Evolutionary conservation across 2,329 filamentous ascomycete genomes (phyloP), one percentile per base, ranked within the genome.

Genomic region (Xylaria multiplex): DNA sequence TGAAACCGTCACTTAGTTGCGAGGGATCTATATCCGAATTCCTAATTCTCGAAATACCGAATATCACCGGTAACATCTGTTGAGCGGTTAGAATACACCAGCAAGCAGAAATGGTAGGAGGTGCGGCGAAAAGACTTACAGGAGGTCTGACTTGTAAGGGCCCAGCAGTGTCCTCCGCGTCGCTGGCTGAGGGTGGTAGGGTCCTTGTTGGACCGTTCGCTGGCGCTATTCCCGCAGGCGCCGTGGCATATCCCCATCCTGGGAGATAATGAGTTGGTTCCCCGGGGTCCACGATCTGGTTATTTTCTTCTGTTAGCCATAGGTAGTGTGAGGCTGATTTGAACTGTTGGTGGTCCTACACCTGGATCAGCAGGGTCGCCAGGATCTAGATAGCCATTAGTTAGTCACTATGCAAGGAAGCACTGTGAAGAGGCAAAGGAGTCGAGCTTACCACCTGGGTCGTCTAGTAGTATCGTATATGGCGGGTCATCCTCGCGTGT

Each of bases 1-100:
- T 52, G 30, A 70, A 72, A 3, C 64, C 62, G 24, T 49, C 49
- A n/a, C 42, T 42, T 2, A 59, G 42, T 46, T 65, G 45, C 3
- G 67, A 53, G 16, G 53, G 37, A 13, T 30, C 48, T 24, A 32
- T 52, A 13, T 5, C 35, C 19, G 8, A 14, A 19, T 27, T 30
- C 14, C 22, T 32, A n/a, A 13, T 14, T 11, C 32, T 49, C 13
- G 42, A 30, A 3, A 59, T 32, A 22, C 59, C 59, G 35, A 66
- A 19, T 14, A 66, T 14, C 8, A 59, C 43, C 4, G 59, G 64
- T 6, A 45, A 37, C 24, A 43, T 50, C 64, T 64, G 11, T 5
- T 53, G 19, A 9, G 32, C 7, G 0, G 43, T 65, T 30, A 65
- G 62, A 55, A 9, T 37, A 2, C 5, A 49, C 24, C 3, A 37